A percentile compares a stretch with the other conserved stretches of the same genome.
phyloP scores from a whole-genome alignment of 441 rosid genomes.

The Corymbia calophylla region DNA sequence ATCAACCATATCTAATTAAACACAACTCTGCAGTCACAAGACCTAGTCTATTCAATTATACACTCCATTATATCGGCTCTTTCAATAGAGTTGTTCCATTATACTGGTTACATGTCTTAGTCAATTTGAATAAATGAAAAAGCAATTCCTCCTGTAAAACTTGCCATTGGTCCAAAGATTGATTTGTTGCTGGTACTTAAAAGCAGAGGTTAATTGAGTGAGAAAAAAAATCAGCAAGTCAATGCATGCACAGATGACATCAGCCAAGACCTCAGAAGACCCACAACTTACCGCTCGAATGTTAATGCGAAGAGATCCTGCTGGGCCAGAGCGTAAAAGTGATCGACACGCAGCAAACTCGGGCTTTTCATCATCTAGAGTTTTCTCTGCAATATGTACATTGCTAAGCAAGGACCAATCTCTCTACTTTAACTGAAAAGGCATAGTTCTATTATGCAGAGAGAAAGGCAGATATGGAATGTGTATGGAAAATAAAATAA shows the following conservation, averaged over 20 bases:
- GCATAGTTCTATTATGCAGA: not conserved
- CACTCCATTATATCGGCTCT: not conserved
- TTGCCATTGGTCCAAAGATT: not conserved
- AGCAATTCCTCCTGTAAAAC: not conserved
- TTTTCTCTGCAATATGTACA: constrained; percentile 27
- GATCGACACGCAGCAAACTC: constrained; percentile 56
- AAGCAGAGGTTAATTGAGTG: not conserved
- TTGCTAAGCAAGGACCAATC: not conserved
- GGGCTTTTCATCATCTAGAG: constrained; percentile 58
- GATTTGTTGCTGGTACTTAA: not conserved
- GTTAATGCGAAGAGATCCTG: constrained; percentile 69
- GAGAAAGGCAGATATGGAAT: not conserved
- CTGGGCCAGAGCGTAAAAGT: constrained; percentile 67
- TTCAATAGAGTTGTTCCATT: not conserved
- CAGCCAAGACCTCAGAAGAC: not conserved
- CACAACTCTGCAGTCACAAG: not conserved
- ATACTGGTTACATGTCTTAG: not conserved
- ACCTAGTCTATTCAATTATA: not conserved
- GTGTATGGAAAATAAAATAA: not conserved
- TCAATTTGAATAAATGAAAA: not conserved
- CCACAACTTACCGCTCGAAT: constrained; percentile 70
- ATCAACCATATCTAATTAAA: not conserved
- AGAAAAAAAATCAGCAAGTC: not conserved
- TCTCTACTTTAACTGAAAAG: not conserved
- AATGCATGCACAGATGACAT: not conserved